phyloP scores from a whole-genome alignment of 108 stramenopile species.

The Cylindrotheca closterium region DNA sequence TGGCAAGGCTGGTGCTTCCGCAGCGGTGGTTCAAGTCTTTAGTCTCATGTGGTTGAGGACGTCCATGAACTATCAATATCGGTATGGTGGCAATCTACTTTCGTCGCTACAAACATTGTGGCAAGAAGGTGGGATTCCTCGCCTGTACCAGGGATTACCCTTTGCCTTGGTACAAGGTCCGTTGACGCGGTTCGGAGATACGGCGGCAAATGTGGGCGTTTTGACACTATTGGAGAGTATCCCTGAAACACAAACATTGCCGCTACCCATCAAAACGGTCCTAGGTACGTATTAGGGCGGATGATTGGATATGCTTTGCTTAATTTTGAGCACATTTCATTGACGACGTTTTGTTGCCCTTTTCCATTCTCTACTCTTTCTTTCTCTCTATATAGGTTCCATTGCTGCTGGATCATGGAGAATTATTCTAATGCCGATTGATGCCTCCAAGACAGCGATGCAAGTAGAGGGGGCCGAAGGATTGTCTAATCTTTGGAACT shows the following conservation, averaged over 20 bases:
- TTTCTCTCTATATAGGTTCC: constrained; percentile 2
- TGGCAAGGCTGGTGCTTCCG: constrained; percentile 89
- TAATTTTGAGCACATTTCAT: neutral
- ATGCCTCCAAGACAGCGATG: constrained; percentile 93
- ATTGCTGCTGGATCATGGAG: constrained; percentile 85
- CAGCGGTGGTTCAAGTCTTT: constrained; percentile 85
- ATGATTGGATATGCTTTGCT: neutral
- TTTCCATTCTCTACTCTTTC: neutral
- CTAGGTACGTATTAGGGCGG: constrained; percentile 25
- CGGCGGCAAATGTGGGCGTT: constrained; percentile 95
- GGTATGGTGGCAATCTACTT: constrained; percentile 69
- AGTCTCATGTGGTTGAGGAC: constrained; percentile 98
- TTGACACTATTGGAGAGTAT: constrained; percentile 75
- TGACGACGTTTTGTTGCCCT: neutral
- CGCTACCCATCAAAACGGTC: constrained; percentile 75
- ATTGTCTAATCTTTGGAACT: constrained; percentile 39
- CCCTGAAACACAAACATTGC: constrained; percentile 55
- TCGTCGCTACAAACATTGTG: constrained; percentile 74
- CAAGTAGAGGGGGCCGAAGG: constrained; percentile 86
- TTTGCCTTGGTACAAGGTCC: constrained; percentile 94
- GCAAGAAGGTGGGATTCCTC: constrained; percentile 85
- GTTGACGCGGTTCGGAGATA: constrained; percentile 92
- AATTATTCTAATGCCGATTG: constrained; percentile 90
- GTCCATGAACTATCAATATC: constrained; percentile 87
- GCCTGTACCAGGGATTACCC: constrained; percentile 89